Evolutionary conservation across 192 early-diverging fungal species (phyloP), one percentile per base, ranked within the genome.

Genomic region (Diversispora epigaea): DNA sequence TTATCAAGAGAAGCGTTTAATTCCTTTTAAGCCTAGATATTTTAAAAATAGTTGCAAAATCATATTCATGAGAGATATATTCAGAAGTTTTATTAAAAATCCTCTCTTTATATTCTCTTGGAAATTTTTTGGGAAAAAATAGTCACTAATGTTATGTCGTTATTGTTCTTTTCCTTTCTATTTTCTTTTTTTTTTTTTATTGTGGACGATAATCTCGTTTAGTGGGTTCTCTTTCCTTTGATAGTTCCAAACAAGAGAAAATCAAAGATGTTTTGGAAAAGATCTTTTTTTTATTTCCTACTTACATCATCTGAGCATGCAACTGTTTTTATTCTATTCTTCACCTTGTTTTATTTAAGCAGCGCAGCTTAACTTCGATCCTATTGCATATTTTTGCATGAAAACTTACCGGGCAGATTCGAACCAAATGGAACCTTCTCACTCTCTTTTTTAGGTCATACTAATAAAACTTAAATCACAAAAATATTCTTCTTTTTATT

Each of bases 131-230:
- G 61, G 61, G 43, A 32, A 32, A 64, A 54, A 65, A 77, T 43
- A 69, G 65, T 49, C n/a, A 69, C 76, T 77, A 62, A 69, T 60
- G 45, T 25, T 64, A 64, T 60, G 50, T 63, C 19, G 32, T 62
- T 46, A 45, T 65, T 56, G 60, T 21, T 54, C 62, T 77, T 55
- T 70, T 65, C 39, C 47, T 17, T 46, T 15, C 25, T 56, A 58
- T 68, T 17, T 46, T 15, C 25, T 56, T 67, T 68, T 61, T 62
- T 77, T 45, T 12, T 71, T 61, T n/a, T 61, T 41, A 45, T 68
- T 78, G 60, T 77, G 77, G 74, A 40, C 46, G 75, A 72, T 82
- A 72, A 78, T 77, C 77, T 78, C 25, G 60, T n/a, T 25, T 76
- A 83, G 64, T 78, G 75, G 80, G 77, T 83, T 77, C 44, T 65